These are phyloP conservation scores for Dothideomycetes sp. DNA, from an alignment of 2,329 filamentous ascomycete species.

Conservation along the genomic window DNA sequence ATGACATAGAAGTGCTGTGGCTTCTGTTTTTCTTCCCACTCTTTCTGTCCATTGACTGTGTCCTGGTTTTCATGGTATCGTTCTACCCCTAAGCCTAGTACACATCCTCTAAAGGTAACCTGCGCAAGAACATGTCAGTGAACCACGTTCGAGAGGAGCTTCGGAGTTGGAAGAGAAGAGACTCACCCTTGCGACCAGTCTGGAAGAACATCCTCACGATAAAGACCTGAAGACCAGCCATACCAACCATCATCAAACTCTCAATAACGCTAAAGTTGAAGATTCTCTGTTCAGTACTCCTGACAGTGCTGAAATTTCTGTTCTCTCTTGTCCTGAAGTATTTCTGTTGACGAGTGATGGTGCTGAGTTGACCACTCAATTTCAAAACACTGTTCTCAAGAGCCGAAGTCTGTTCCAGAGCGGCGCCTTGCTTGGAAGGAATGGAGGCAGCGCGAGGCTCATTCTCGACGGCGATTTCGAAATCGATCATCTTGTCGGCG, in stretches of 20 bases:
- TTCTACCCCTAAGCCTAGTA: too few relatives aligned
- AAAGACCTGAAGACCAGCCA: conserved; percentile 95
- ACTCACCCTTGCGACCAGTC: conserved; percentile 58
- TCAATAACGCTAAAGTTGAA: conserved; percentile 97
- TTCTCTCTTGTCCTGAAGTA: conserved; percentile 99
- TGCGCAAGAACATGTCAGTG: conserved; percentile 2
- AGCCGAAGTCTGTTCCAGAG: conserved; percentile 76
- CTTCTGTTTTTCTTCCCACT: conserved; percentile 2
- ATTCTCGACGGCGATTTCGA: conserved; percentile 95
- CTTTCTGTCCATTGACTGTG: too few relatives aligned
- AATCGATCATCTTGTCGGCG: conserved; percentile 91
- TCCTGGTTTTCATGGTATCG: too few relatives aligned
- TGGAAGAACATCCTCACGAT: conserved; percentile 99
- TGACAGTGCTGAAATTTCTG: conserved; percentile 95
- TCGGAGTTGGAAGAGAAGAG: background rate
- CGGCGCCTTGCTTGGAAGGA: conserved; percentile 79
- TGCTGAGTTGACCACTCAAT: conserved; percentile 83
- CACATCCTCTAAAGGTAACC: conserved; percentile 11
- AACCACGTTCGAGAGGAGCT: too few relatives aligned
- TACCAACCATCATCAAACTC: conserved; percentile 79
- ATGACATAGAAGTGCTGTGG: conserved; percentile 1
- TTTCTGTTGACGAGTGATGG: conserved; percentile 93
- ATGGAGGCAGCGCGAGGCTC: conserved; percentile 66
- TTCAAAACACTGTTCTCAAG: conserved; percentile 95
- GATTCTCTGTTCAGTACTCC: conserved; percentile 89